Conservation (phyloP, 306 rosid genomes). For the Malus domestica region DNA sequence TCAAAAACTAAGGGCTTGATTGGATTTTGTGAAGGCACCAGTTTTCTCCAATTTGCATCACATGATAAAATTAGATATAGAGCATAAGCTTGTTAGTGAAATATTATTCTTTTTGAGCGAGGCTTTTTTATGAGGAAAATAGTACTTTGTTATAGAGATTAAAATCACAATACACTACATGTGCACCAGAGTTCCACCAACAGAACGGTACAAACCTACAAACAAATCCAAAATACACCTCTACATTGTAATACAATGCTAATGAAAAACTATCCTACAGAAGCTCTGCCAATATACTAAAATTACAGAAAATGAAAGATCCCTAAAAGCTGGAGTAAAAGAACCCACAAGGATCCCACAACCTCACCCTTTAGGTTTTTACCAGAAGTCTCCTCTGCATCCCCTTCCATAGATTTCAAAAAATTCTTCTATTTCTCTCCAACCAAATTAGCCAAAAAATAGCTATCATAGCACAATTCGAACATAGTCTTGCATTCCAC, state of each 20-base stretch:
- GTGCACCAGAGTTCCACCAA: neutral
- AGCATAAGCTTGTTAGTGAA: neutral
- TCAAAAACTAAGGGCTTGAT: neutral
- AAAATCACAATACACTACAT: neutral
- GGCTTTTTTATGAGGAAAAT: neutral
- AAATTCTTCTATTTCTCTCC: neutral
- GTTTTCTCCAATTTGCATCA: neutral
- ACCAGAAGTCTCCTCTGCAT: neutral
- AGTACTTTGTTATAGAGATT: neutral
- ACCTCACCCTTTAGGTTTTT: too few relatives aligned
- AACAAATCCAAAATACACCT: neutral
- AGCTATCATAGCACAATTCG: neutral
- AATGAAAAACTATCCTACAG: neutral
- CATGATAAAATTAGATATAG: neutral
- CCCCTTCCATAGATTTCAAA: neutral
- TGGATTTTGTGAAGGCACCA: neutral
- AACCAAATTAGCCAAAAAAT: neutral
- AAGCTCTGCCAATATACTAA: neutral
- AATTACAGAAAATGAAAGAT: too few relatives aligned
- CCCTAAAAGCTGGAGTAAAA: too few relatives aligned
- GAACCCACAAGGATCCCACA: too few relatives aligned
- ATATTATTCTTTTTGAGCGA: neutral
- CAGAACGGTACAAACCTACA: neutral
- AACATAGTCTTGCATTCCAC: neutral
- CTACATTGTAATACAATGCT: neutral